Percentiles rank a stretch among this genome's conserved stretches.
phyloP scores from a whole-genome alignment of 2,329 filamentous ascomycete genomes.

The Epichloe gansuensis region DNA sequence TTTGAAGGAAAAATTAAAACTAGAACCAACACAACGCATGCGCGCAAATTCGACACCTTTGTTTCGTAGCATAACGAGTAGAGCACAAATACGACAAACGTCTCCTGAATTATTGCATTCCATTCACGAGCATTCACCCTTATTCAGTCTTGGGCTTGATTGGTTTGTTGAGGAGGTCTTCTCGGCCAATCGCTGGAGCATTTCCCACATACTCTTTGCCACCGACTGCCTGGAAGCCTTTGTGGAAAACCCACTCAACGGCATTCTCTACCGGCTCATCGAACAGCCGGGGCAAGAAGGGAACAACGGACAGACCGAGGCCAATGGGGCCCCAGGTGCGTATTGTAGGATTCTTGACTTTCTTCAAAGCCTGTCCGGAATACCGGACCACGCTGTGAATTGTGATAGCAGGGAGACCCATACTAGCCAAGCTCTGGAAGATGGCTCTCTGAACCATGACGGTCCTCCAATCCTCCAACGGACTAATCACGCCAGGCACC shows the following conservation, averaged over 20 bases:
- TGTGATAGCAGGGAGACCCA: slow-evolving; percentile 88
- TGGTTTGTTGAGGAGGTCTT: slow-evolving; percentile 26
- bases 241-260: slow-evolving; percentile 83
- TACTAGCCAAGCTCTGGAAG: slow-evolving; percentile 83
- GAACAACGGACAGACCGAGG: slow-evolving; percentile 64
- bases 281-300: slow-evolving; percentile 72
- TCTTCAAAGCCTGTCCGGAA: slow-evolving; percentile 74
- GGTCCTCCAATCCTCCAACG: slow-evolving; percentile 79
- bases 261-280: slow-evolving; percentile 88
- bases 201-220: slow-evolving; percentile 45
- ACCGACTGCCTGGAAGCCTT: slow-evolving; percentile 62
- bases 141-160: slow-evolving; percentile 35
- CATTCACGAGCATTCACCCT: slow-evolving; percentile 2
- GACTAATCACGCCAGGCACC: slow-evolving; percentile 38
- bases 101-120: slow-evolving; percentile 2
- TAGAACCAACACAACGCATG: background rate
- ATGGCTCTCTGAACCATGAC: slow-evolving; percentile 85
- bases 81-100: slow-evolving; percentile 5
- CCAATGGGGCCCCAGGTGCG: slow-evolving; percentile 88
- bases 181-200: slow-evolving; percentile 40
- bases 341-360: slow-evolving; percentile 60
- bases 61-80: background rate
- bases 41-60: background rate
- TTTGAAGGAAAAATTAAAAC: background rate
- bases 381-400: slow-evolving; percentile 91